Evolutionary conservation across 148 eudicot species (phyloP), one percentile per base, ranked within the genome.

Genomic region (Fagopyrum homotropicum): DNA sequence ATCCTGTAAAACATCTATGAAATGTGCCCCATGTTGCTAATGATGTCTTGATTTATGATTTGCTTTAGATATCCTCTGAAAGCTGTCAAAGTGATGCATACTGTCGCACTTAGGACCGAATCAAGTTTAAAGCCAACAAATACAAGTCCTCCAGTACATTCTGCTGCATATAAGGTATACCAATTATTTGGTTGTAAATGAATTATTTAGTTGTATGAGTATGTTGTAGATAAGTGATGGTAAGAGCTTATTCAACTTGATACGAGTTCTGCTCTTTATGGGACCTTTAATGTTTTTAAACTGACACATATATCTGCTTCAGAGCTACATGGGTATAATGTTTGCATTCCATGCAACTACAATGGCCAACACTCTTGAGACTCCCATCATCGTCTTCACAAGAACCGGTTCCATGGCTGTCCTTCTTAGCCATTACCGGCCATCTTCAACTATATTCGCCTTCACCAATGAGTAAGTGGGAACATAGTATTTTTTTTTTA

Each of bases 401-500:
- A 92, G 89, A 86, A 95, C 98, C 7, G 99, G 99, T 74, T 89
- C 94, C 78, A 95, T 95, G 99, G 97, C 99, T 64, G 51, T 92
- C 82, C 85, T 82, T 72, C 77, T 95, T 61, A 95, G 99, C 78
- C 97, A 95, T 82, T 90, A 88, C 79, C 89, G 91, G 22, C 99
- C 98, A 5, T 90, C 84, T 12, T 88, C 91, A n/a, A 86, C 94
- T 69, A 90, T 95, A 56, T 95, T 95, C 86, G 97, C 96, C 76
- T 95, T 95, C 85, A 92, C 99, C 29, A 90, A 90, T 76, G 92
- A 81, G 99, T 95, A 82, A 90, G 98, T 86, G 17, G 22, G 40
- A 40, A 35, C 45, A 12, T 64, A 12, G 12, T 64, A 35, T 12
- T 64, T 64, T 35, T 7, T 30, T 64, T 22, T 22, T 1, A 5